Percentiles rank a stretch among this genome's conserved stretches.
phyloP scores from a whole-genome alignment of 2,329 filamentous ascomycete species.

The Fusarium lateritium region DNA sequence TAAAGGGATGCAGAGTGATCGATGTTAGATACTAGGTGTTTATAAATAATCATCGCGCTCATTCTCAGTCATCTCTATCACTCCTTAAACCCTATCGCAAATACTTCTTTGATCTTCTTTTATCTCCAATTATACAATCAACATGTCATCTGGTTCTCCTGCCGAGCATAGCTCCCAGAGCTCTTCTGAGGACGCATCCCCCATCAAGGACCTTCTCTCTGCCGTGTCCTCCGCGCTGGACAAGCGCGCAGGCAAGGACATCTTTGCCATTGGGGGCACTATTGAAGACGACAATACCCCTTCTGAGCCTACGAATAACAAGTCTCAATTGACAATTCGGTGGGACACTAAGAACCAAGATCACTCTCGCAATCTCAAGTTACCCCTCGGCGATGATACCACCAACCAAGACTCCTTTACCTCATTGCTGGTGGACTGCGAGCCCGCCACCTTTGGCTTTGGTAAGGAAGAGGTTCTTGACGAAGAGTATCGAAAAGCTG shows the following conservation, averaged over 20 bases:
- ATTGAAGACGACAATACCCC: background rate
- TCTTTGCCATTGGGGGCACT: conserved; percentile 28
- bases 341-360: background rate
- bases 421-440: conserved; percentile 3
- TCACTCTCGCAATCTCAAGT: background rate
- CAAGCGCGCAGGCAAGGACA: conserved; percentile 3
- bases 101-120: background rate
- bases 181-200: fast-evolving
- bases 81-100: background rate
- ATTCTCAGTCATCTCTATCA: background rate
- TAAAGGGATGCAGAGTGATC: background rate
- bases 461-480: conserved; percentile 64
- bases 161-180: fast-evolving
- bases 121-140: fast-evolving
- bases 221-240: background rate
- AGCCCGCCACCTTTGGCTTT: conserved; percentile 65
- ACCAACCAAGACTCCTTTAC: background rate
- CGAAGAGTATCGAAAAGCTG: conserved; percentile 66
- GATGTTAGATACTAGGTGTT: background rate
- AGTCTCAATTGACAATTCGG: background rate
- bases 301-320: fast-evolving
- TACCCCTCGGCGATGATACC: background rate
- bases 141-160: background rate
- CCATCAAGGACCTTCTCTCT: background rate
- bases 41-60: background rate